A percentile compares a stretch with the other conserved stretches of the same genome.
Evolutionary conservation across 2,329 filamentous ascomycete species (phyloP).

Genomic region (Colletotrichum magnum): DNA sequence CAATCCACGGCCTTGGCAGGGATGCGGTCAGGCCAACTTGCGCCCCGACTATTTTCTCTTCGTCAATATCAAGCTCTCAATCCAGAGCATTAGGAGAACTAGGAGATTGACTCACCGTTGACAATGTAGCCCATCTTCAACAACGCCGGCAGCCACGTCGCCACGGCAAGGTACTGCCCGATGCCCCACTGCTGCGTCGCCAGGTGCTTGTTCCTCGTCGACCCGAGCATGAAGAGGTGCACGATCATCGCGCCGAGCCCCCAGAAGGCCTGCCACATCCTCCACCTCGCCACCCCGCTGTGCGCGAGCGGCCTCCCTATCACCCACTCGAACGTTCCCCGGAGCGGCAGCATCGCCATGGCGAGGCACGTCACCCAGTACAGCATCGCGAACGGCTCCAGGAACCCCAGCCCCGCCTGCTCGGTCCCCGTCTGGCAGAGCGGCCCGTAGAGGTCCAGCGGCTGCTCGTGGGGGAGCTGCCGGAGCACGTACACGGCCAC

Average conservation of each 20-base stretch:
- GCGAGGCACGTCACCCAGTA: background rate
- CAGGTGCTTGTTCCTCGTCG: background rate
- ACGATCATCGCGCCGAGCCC: background rate
- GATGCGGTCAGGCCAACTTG: background rate
- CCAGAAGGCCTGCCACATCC: constrained; percentile 7
- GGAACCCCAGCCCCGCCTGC: background rate
- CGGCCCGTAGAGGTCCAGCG: background rate
- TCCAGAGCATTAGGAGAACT: background rate
- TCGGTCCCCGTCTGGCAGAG: background rate
- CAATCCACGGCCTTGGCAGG: constrained; percentile 5
- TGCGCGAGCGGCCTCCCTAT: background rate
- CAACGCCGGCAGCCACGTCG: constrained; percentile 9
- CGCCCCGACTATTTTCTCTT: background rate
- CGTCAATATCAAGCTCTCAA: background rate
- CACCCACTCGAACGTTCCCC: background rate
- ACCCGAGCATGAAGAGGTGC: background rate
- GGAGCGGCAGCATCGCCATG: background rate
- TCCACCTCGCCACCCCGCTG: background rate
- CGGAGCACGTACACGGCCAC: background rate
- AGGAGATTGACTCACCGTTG: background rate
- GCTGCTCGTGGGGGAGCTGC: constrained; percentile 2
- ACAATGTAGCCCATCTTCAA: constrained; percentile 14
- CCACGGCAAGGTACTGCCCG: constrained; percentile 5
- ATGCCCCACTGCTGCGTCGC: background rate
- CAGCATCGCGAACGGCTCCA: background rate